Percentiles rank a stretch among this genome's conserved stretches.
Evolutionary conservation across 2,329 filamentous ascomycete genomes (phyloP).

Genomic region (Aspergillus aculeatinus): DNA sequence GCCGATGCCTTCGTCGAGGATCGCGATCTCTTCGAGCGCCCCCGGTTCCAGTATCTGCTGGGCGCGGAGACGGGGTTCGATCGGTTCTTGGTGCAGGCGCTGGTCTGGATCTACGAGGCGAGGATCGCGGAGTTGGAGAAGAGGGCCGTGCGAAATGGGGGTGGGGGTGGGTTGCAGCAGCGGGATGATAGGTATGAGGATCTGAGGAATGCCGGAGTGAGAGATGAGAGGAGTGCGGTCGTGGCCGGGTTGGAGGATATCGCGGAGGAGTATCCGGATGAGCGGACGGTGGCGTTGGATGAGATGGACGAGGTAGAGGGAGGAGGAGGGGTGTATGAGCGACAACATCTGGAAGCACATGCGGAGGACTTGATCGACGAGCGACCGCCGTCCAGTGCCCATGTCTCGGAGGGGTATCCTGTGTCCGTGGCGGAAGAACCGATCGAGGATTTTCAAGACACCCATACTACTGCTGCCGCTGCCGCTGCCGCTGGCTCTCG

Average conservation of each 20-base stretch:
- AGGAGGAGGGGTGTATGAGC: background rate
- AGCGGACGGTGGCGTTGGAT: background rate
- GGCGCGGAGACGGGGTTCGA: constrained; percentile 1
- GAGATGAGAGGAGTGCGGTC: background rate
- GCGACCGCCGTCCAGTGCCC: background rate
- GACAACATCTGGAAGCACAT: background rate
- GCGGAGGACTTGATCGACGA: background rate
- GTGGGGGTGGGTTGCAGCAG: background rate
- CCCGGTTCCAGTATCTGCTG: constrained; percentile 4
- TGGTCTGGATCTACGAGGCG: constrained; percentile 3
- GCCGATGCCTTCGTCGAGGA: constrained; percentile 2
- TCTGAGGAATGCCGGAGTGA: background rate
- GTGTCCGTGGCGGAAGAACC: background rate
- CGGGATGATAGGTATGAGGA: background rate
- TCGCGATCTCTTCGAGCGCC: constrained; percentile 2
- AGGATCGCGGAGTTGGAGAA: constrained; percentile 1
- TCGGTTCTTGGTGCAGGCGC: constrained; percentile 1
- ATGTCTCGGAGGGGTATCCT: background rate
- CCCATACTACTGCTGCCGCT: background rate
- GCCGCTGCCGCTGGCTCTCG: background rate
- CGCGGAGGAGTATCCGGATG: background rate
- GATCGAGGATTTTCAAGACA: background rate
- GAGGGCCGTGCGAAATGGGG: background rate
- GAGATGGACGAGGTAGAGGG: background rate
- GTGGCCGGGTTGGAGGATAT: background rate